Evolutionary conservation across 1,284 basidiomycete genomes (phyloP), one percentile per base, ranked within the genome.

Genomic region (Pisolithus thermaeus): DNA sequence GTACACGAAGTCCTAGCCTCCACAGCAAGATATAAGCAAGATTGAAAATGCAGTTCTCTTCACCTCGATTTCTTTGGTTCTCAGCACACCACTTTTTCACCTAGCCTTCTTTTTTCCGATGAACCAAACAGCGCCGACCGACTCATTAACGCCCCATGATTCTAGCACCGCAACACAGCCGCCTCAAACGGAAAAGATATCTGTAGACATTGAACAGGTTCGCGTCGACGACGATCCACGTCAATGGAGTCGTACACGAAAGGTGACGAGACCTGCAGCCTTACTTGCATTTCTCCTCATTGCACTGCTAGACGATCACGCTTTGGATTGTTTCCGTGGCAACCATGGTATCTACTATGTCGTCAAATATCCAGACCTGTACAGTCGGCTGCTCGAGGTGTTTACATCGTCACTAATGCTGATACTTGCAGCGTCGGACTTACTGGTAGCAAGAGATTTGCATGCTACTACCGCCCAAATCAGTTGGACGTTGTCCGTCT

Each of bases 141-240:
- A 30, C 11, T 30, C 11, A 30, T n/a, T n/a, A n/a, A 11, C 11
- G 30, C 30, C 30, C 30, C 30, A 2, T 30, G 37, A 39, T 7
- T 39, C 37, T 16, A 7, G 37, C 37, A 16, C 20, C 16, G 37
- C 7, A 39, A 16, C 9, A 5, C 36, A 37, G 36, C 36, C 36
- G 4, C n/a, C n/a, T 7, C 37, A 18, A 39, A 18, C 3, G 37
- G 14, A 39, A 39, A 16, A 20, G 37, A 9, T 39, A 39, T 39
- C 8, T 20, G 37, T 20, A 37, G 84, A 87, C 63, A 85, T 87
- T 51, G 84, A 87, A 58, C 83, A 86, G 62, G 72, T 76, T 28
- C 72, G 76, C 12, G 90, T 93, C 3, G 67, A 74, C 8, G 79
- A 94, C 60, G 91, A 94, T 69, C 92, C 92, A 8, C 74, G 89